Conservation (phyloP, 768 basidiomycete species). For the Pleurotus pulmonarius region DNA sequence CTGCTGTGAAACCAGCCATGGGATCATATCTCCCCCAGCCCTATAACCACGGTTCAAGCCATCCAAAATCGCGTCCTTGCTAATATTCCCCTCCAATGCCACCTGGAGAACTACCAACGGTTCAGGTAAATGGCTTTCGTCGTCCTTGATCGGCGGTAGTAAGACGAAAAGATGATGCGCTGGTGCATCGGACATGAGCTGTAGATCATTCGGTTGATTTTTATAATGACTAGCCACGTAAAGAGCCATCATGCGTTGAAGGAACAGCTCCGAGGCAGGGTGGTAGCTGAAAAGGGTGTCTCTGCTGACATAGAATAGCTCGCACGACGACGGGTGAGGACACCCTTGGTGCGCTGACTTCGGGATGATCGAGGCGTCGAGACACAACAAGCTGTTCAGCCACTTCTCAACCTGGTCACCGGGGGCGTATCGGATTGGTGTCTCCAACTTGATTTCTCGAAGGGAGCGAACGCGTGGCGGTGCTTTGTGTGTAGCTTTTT, state of each 20-base stretch:
- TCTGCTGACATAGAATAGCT: slow-evolving; percentile 91
- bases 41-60: slow-evolving; percentile 79
- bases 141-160: slow-evolving; percentile 86
- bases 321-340: slow-evolving; percentile 91
- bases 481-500: slow-evolving; percentile 52
- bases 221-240: slow-evolving; percentile 99
- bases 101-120: slow-evolving; percentile 96
- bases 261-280: slow-evolving; percentile 94
- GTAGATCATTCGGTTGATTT: slow-evolving; percentile 98
- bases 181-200: slow-evolving; percentile 93
- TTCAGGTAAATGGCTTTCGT: slow-evolving; percentile 88
- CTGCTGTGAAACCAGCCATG: slow-evolving; percentile 92
- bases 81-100: slow-evolving; percentile 91
- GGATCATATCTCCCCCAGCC: slow-evolving; percentile 95
- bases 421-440: slow-evolving; percentile 86
- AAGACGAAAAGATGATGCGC: slow-evolving; percentile 97
- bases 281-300: slow-evolving; percentile 98
- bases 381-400: slow-evolving; percentile 86
- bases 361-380: slow-evolving; percentile 72
- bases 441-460: slow-evolving; percentile 92
- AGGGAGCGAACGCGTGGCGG: slow-evolving; percentile 70
- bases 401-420: slow-evolving; percentile 93
- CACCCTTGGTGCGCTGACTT: slow-evolving; percentile 61
- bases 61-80: slow-evolving; percentile 80
- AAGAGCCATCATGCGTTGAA: slow-evolving; percentile 97